A percentile compares a stretch with the other conserved stretches of the same genome.
Conservation (phyloP, 2,329 filamentous ascomycete species). For the Colletotrichum salicis region DNA sequence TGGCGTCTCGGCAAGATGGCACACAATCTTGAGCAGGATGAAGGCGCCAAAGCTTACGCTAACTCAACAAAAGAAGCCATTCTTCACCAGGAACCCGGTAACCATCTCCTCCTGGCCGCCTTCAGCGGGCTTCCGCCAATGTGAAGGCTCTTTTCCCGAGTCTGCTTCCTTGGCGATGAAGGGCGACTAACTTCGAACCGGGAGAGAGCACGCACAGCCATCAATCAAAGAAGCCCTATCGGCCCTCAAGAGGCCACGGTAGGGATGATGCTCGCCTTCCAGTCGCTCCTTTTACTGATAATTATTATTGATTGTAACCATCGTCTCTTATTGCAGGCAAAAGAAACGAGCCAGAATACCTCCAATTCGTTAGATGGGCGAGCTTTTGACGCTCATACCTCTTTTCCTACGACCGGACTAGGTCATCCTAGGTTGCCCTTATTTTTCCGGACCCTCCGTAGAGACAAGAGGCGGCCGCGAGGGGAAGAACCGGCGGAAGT, state of each 20-base stretch:
- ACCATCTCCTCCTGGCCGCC: not conserved
- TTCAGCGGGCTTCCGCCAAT: not conserved
- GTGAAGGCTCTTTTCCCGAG: not conserved
- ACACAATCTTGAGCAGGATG: not conserved
- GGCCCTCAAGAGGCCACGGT: not conserved
- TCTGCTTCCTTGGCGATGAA: not conserved
- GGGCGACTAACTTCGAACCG: not conserved
- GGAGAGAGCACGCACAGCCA: not conserved
- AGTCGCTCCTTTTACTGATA: not conserved
- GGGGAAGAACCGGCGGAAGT: not conserved
- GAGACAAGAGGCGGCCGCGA: not conserved
- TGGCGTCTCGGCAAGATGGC: not conserved
- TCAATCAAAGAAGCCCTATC: not conserved
- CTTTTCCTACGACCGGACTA: not conserved
- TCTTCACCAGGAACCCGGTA: constrained; percentile 13
- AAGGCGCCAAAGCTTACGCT: not conserved
- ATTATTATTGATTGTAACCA: not conserved
- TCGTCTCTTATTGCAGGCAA: not conserved
- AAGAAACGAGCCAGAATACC: not conserved
- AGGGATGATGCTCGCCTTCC: not conserved
- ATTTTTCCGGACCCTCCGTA: not conserved
- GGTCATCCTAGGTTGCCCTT: not conserved
- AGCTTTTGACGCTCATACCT: not conserved
- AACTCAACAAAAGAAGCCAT: not conserved
- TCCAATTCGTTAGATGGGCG: not conserved